These are phyloP conservation scores for Hirsutella rhossiliensis DNA, from an alignment of 2,329 filamentous ascomycete species.

Conservation along the genomic window DNA sequence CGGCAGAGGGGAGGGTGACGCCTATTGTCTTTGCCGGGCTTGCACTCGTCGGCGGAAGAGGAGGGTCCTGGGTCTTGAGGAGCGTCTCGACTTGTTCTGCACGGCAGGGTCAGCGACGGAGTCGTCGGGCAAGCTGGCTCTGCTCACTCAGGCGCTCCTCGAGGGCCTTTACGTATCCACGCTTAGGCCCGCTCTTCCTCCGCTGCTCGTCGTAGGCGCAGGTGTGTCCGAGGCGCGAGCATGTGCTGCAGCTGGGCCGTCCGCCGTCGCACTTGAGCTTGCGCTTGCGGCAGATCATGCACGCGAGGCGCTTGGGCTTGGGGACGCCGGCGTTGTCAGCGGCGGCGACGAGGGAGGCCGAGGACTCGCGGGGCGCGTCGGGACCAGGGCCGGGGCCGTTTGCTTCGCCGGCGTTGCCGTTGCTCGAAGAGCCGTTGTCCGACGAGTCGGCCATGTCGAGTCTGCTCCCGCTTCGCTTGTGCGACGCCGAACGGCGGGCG, in stretches of 20 bases:
- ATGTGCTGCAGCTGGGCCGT: constrained; percentile 79
- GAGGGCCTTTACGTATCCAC: constrained; percentile 86
- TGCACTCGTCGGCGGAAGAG: constrained; percentile 6
- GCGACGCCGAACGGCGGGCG: background rate
- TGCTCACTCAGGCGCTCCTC: constrained; percentile 80
- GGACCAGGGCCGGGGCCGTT: constrained; percentile 5
- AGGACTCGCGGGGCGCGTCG: constrained; percentile 15
- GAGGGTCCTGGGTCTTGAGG: constrained; percentile 58
- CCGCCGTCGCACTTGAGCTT: constrained; percentile 84
- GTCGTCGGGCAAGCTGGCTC: background rate
- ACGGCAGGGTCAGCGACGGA: background rate
- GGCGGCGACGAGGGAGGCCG: constrained; percentile 18
- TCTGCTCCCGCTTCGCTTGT: too few relatives aligned
- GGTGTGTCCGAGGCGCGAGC: constrained; percentile 71
- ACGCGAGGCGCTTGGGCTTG: constrained; percentile 87
- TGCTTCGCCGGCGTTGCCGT: constrained; percentile 20
- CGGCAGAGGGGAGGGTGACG: constrained; percentile 9
- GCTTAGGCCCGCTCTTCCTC: constrained; percentile 88
- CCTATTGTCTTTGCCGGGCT: constrained; percentile 19
- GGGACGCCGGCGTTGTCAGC: constrained; percentile 48
- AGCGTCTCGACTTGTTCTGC: constrained; percentile 87
- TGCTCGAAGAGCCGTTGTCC: constrained; percentile 20
- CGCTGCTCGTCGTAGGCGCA: constrained; percentile 88
- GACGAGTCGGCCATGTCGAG: constrained; percentile 22
- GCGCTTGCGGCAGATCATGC: constrained; percentile 83